Base-by-base conservation (phyloP, 2,329 filamentous ascomycete genomes). In the Coniosporium tulheliwenetii region DNA sequence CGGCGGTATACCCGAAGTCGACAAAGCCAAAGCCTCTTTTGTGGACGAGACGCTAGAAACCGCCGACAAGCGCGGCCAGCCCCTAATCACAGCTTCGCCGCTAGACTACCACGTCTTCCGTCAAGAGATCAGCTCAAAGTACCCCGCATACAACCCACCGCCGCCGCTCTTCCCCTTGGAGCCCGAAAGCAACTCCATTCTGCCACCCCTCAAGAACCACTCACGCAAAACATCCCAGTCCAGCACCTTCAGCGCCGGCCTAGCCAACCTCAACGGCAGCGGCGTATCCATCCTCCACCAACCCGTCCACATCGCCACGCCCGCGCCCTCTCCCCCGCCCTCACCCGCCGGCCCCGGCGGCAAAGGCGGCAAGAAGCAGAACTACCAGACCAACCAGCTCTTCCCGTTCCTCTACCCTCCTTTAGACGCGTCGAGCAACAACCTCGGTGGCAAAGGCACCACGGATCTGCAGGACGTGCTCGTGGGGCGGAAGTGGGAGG, bases 331-430 rank as follows among this genome's bases (percentile, higher is more conserved):
- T 0, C 91, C 91, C 16, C 91, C 91, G 0, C 91, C 91, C 1
- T 95, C 89, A 1, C 91, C 91, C 8, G 80, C 81, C 30, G 87
- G 75, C 1, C 73, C 75, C 2, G 75, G 86, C 19, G 86, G 86
- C 0, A 98, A 96, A 59, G 85, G 83, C 40, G 87, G 82, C 1
- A 98, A 98, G 68, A 98, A 98, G 57, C 91, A 98, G 54, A 98
- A 96, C 50, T 98, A 98, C 53, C 91, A 98, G 59, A 98, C 91
- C 0, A 98, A 98, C 54, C 91, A 98, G 52, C 91, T 95, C 55
- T 96, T 98, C 48, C 91, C 91, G 0, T 96, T 98, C 55, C 78
- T 98, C 64, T 98, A 98, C 50, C 91, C 91, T 2, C 91, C 91
- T 1, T 66, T 95, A 13, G 89, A 95, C 59, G 80, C 79, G 45